Evolutionary conservation across 2,329 filamentous ascomycete genomes (phyloP), one percentile per base, ranked within the genome.

Genomic region (Exophiala phaeomuriformis): DNA sequence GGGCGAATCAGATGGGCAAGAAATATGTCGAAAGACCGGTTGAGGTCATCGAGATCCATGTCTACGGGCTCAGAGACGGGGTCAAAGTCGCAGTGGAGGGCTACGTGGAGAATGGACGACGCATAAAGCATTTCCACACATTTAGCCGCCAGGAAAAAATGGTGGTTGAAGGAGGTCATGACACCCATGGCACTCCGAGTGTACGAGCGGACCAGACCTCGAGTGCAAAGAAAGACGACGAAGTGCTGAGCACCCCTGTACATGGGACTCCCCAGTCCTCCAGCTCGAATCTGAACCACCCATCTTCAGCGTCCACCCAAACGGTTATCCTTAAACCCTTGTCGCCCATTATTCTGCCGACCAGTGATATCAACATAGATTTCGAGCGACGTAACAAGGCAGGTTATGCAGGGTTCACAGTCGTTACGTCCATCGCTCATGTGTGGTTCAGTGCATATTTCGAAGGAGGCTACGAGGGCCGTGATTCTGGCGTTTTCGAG

Each of bases 381-480:
- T 82, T 96, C 28, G 90, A 97, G 71, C 81, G 89, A 5, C 83
- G 90, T 35, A 95, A 90, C 70, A 86, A 85, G 64, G 83, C 86
- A 1, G 79, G 81, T 3, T 87, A 86, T 64, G 78, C 78, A 4
- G 86, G 89, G 1, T 80, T 88, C 61, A 90, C 88, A 0, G 88
- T 97, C 83, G 89, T 96, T 2, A 95, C 91, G 0, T 84, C 90
- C 0, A 84, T 97, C 6, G 90, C 90, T 0, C 91, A 97, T 65
- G 88, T 95, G 10, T 98, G 93, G 93, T 95, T 96, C 75, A 98
- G 98, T 65, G 77, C 84, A 1, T 97, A 84, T 70, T 97, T 97
- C 64, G 93, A 97, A 71, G 90, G 90, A 42, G 88, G 86, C 28
- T 49, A 53, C 43, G 72, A 75, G 10, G 76, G 88, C 0, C 78